phyloP scores from a whole-genome alignment of 2,329 filamentous ascomycete species.

The Sclerotinia nivalis region DNA sequence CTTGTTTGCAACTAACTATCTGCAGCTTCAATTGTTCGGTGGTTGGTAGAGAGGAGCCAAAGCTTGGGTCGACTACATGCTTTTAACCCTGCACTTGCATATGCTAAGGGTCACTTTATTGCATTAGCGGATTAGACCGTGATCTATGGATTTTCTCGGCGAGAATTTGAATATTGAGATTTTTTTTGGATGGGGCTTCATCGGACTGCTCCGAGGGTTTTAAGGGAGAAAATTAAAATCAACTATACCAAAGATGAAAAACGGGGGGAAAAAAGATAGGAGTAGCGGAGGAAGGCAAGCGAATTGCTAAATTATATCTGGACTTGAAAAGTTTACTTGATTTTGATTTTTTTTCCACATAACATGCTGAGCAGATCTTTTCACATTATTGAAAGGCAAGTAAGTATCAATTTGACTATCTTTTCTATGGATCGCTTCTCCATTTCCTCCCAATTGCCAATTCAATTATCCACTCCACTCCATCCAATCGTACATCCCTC shows the following conservation, averaged over 20 bases:
- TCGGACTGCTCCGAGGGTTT: neutral
- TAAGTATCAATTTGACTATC: neutral
- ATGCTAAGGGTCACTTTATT: neutral
- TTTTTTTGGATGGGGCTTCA: neutral
- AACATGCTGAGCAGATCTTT: neutral
- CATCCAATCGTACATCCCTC: neutral
- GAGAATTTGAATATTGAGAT: neutral
- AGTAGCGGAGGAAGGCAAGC: neutral
- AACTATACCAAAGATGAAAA: neutral
- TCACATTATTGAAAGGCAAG: neutral
- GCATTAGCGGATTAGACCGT: neutral
- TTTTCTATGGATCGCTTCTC: neutral
- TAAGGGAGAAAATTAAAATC: neutral
- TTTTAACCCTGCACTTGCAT: conserved; percentile 12
- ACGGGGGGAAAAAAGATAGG: neutral
- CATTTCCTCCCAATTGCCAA: neutral
- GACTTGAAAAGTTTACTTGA: neutral
- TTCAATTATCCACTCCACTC: neutral
- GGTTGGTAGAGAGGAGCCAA: neutral
- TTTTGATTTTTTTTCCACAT: neutral
- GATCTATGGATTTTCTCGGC: neutral
- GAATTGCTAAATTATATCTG: neutral
- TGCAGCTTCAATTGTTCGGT: neutral
- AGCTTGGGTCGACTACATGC: neutral
- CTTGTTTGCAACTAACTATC: neutral